Evolutionary conservation across 129 eudicot species (phyloP).

Genomic region (Scalesia atractyloides): DNA sequence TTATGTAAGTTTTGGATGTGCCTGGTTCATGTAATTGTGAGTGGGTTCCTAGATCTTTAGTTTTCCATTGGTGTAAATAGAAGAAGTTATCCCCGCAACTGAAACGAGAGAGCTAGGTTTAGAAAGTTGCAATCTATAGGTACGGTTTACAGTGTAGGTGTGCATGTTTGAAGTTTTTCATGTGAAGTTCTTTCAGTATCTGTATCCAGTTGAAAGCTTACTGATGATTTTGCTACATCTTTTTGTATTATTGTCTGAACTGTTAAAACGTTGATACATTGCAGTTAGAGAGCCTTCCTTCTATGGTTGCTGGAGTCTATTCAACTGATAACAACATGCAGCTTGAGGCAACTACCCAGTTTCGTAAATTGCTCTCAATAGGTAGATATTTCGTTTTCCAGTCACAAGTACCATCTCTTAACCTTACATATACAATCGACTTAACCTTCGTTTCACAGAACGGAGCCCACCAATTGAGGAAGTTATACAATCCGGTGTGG

Average conservation of each 20-base stretch:
- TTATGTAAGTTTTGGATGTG: constrained; percentile 5
- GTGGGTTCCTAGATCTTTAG: constrained; percentile 3
- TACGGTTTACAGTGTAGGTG: not conserved
- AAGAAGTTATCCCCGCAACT: constrained; percentile 1
- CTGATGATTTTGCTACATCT: not conserved
- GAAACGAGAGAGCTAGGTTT: not conserved
- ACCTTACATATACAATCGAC: constrained; percentile 7
- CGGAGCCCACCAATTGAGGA: constrained; percentile 92
- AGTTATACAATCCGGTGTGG: constrained; percentile 91
- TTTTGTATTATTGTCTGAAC: constrained; percentile 18
- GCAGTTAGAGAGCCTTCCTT: constrained; percentile 85
- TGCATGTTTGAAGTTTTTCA: not conserved
- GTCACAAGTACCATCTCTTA: constrained; percentile 5
- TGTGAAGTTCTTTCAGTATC: not conserved
- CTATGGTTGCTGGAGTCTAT: constrained; percentile 79
- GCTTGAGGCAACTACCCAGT: constrained; percentile 88
- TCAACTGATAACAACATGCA: constrained; percentile 64
- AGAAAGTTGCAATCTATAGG: not conserved
- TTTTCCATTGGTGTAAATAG: constrained; percentile 2
- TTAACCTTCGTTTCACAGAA: constrained; percentile 39
- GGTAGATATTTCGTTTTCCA: constrained; percentile 39
- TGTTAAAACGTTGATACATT: constrained; percentile 20
- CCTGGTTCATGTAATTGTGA: constrained; percentile 13
- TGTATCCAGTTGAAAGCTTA: constrained; percentile 16
- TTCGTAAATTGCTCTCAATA: constrained; percentile 89